Base-by-base conservation (phyloP, 176 grass and related monocot genomes). In the Aegilops sharonensis region DNA sequence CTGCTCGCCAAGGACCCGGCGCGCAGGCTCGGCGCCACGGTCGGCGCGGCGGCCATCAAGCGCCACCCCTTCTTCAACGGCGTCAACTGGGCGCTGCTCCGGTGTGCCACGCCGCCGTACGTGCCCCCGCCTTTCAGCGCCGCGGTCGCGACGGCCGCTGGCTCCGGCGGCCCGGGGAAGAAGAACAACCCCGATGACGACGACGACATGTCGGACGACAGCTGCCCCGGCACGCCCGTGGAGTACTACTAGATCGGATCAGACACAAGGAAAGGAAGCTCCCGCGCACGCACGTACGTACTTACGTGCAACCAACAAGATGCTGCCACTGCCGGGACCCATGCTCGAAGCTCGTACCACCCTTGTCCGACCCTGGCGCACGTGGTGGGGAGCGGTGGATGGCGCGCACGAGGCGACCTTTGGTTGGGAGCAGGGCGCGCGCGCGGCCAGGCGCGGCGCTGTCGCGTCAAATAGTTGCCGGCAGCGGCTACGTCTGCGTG, bases 31-130 rank as follows among this genome's bases (percentile, higher is more conserved):
- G 97, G 92, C 8, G 87, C 90, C 31, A 90, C 94, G 0, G 86
- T 97, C n/a, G 97, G 97, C 21, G 97, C 97, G 1, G 85, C 89
- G 0, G 94, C 94, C 4, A 92, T 97, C 64, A 99, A 97, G 87
- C 81, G 92, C 0, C 97, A 99, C 85, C 89, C 92, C 0, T 97
- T 99, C 88, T 99, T 99, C 50, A 61, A 34, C 5, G 90, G 94
- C 25, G 94, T 97, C 0, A 99, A 99, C 63, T 97, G 97, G 97
- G 97, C 97, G 6, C 84, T 99, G 61, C 88, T 99, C 6, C 84
- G 97, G 0, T 97, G 97, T 45, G 92, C 92, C 35, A 23, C 62
- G 29, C 94, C 97, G 63, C 94, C 97, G 0, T 91, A 76, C 65
- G 75, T 94, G 13, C 97, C 97, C 1, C 89, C 87, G 30, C 90